Conservation (phyloP, 2,329 filamentous ascomycete species). For the Botrytis paeoniae region DNA sequence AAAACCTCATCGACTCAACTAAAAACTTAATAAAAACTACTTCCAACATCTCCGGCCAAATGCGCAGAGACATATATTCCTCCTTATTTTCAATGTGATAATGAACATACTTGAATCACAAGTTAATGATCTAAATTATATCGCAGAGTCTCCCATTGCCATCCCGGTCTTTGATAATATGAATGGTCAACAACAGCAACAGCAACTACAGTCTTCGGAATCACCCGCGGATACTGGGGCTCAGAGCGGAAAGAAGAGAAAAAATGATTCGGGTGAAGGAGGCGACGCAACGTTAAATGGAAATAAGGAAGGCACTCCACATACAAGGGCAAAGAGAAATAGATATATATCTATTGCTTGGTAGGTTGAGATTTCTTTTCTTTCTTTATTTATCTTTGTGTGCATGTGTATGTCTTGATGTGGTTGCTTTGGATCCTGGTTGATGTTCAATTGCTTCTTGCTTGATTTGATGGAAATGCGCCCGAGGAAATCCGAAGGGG, state of each 20-base stretch:
- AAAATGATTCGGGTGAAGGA: constrained; percentile 27
- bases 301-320: constrained; percentile 23
- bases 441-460: not conserved
- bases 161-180: constrained; percentile 26
- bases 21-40: not conserved
- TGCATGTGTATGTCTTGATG: not conserved
- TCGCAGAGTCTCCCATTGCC: constrained; percentile 35
- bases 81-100: constrained; percentile 28
- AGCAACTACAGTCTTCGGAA: constrained; percentile 31
- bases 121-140: constrained; percentile 36
- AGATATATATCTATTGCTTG: constrained; percentile 41
- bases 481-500: not conserved
- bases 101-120: constrained; percentile 39
- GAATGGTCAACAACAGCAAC: constrained; percentile 27
- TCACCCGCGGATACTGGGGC: constrained; percentile 33
- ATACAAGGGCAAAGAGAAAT: constrained; percentile 39
- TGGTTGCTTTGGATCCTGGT: not conserved
- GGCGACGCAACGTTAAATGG: constrained; percentile 20
- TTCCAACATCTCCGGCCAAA: not conserved
- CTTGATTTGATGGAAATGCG: not conserved
- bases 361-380: constrained; percentile 25
- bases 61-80: not conserved
- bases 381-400: not conserved
- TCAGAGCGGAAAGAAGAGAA: constrained; percentile 37
- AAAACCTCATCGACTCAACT: not conserved